Conservation (phyloP, 2,329 filamentous ascomycete genomes). For the Nakataea oryzae region DNA sequence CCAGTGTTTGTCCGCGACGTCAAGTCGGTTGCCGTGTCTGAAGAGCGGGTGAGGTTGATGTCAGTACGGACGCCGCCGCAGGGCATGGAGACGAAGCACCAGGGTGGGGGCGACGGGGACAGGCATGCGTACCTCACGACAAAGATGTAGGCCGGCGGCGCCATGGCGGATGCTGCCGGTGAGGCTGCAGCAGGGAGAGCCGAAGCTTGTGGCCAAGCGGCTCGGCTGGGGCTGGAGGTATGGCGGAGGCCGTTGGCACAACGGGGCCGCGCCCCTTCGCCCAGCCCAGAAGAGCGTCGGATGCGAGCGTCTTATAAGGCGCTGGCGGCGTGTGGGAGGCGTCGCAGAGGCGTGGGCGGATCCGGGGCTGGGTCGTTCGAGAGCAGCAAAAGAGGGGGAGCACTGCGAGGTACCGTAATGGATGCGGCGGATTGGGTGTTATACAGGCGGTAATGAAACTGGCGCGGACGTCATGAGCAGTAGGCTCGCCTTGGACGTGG, state of each 20-base stretch:
- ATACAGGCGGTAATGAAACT: neutral
- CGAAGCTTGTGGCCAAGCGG: neutral
- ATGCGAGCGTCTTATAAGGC: neutral
- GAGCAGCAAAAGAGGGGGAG: neutral
- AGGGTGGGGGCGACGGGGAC: neutral
- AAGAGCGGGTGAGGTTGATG: neutral
- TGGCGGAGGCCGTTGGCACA: neutral
- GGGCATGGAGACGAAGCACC: neutral
- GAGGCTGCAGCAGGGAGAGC: slow-evolving; percentile 16
- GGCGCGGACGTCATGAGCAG: neutral
- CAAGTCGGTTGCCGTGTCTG: slow-evolving; percentile 85
- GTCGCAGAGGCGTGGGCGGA: neutral
- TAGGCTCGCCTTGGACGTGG: neutral
- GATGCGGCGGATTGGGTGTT: neutral
- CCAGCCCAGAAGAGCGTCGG: neutral
- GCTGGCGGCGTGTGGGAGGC: neutral
- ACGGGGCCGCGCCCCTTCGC: neutral
- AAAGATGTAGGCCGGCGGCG: slow-evolving; percentile 36
- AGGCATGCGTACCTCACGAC: slow-evolving; percentile 30
- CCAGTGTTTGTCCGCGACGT: slow-evolving; percentile 92
- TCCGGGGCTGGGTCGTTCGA: neutral
- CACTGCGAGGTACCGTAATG: neutral
- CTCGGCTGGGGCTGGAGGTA: neutral
- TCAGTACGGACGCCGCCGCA: neutral
- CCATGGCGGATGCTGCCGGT: neutral